Conservation (phyloP, 2,329 filamentous ascomycete species). For the Colletotrichum agaves region DNA sequence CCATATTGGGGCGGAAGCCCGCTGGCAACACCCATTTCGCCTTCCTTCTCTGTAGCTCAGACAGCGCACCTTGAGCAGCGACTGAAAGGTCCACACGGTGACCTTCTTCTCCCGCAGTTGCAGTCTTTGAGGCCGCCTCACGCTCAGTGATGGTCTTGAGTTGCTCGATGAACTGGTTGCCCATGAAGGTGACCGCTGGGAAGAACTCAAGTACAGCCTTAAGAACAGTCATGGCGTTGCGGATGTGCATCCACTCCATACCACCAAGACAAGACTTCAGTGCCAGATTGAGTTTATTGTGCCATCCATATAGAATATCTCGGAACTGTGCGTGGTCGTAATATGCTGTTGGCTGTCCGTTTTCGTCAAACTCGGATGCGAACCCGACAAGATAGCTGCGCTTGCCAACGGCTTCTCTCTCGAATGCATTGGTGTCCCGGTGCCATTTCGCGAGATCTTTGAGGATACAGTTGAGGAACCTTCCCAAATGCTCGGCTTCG, state of each 20-base stretch:
- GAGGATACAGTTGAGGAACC: conserved; percentile 85
- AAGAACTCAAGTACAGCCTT: conserved; percentile 85
- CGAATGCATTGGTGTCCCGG: conserved; percentile 66
- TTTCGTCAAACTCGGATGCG: conserved; percentile 75
- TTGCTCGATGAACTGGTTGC: conserved; percentile 70
- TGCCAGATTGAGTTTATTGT: conserved; percentile 81
- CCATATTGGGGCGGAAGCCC: conserved; percentile 74
- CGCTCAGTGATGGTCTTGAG: conserved; percentile 74
- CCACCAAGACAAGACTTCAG: conserved; percentile 84
- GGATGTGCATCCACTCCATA: conserved; percentile 96
- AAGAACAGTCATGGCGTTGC: conserved; percentile 91
- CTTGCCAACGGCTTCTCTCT: conserved; percentile 77
- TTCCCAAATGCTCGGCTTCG: conserved; percentile 92
- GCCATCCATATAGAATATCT: conserved; percentile 88
- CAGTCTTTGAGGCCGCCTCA: conserved; percentile 62
- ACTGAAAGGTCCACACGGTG: conserved; percentile 79
- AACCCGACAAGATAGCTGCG: conserved; percentile 76
- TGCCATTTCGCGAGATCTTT: conserved; percentile 89
- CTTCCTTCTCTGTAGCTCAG: conserved; percentile 74
- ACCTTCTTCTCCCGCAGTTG: conserved; percentile 62
- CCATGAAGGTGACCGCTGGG: conserved; percentile 91
- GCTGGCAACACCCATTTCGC: conserved; percentile 79
- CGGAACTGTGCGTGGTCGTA: conserved; percentile 89
- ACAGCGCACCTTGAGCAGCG: conserved; percentile 76
- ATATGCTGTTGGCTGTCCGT: conserved; percentile 76